Evolutionary conservation across 306 rosid genomes (phyloP), one percentile per base, ranked within the genome.

Genomic region (Arachis hypogaea): DNA sequence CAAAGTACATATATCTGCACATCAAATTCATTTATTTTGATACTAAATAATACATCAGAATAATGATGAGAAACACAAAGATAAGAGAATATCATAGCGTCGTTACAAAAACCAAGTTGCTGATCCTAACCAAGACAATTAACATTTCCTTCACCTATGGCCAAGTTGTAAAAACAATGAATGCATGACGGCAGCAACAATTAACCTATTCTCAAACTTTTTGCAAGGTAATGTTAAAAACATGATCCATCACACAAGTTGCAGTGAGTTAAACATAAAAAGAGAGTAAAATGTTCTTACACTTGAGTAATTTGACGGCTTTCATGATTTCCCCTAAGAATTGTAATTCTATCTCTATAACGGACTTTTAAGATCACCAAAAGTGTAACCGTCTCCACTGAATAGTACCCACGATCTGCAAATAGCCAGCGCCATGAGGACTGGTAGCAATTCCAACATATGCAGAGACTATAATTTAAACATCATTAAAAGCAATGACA

Each of bases 281-380:
- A 36, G 56, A 75, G 36, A 62, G 63, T 46, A 45, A 40, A 41
- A 80, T 42, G 52, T 80, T 47, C 96, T 89, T 91, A 93, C 98
- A 93, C 98, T 93, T 93, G 98, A 74, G 98, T 93, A 70, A 93
- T 93, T 73, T 93, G 98, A 82, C 98, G 90, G 76, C 94, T 93
- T 84, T 93, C 98, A 9, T 93, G 98, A 82, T 93, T 93, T 81
- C 98, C 98, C 76, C 98, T 88, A 66, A 94, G 96, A 76, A 94
- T 94, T 72, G 98, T 94, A 84, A 94, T 89, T 85, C 98, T 94
- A 83, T 94, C 98, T 84, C 98, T 89, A 82, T 91, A 91, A 56
- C 98, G 97, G 54, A 91, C 97, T 88, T 94, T 94, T 86, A 94
- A 82, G 18, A 97, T 95, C 82, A 94, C 98, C 79, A 94, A 88